Base-by-base conservation (phyloP, 2,329 filamentous ascomycete genomes). In the Lachnellula hyalina region DNA sequence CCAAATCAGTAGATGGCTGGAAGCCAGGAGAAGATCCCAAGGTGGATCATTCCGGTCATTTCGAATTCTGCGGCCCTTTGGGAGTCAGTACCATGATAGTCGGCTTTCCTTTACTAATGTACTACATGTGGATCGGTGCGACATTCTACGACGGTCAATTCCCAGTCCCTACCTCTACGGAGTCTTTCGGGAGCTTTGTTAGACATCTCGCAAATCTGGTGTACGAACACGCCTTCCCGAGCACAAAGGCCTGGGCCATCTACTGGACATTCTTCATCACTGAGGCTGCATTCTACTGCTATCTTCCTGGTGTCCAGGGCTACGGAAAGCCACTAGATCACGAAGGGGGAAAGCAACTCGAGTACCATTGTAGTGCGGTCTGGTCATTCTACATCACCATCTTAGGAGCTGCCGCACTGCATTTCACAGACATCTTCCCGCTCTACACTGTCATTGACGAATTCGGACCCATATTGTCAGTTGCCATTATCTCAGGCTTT, bases 101-200 rank as follows among this genome's bases (percentile, higher is more conserved):
- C 60, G 84, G 87, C 45, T 99, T 97, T 73, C 94, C 94, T n/a
- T 60, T 86, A 36, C 80, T 99, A 65, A 97, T 97, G 93, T 96
- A 90, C 82, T 97, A 96, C 76, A 96, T 97, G 92, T 97, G 92
- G 92, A 86, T 96, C 71, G 94, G 94, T 48, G 89, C 93, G 34
- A 92, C 86, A 49, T 96, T 94, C 75, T 97, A 96, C 74, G 77
- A 90, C 68, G 93, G 93, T 63, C 85, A 88, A 60, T 78, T 95
- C 50, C 94, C 94, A 15, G 74, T 76, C 44, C 88, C 84, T 1
- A 74, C 74, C 2, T 70, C 81, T 44, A 87, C 81, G 44, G 80
- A 96, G 76, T 84, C 78, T 63, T 82, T 83, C 69, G 63, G 68
- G 11, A 85, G 92, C 17, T 97, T 96, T 70, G 77, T 81, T 53